A percentile compares a stretch with the other conserved stretches of the same genome.
phyloP scores from a whole-genome alignment of 2,329 filamentous ascomycete genomes.

The Fusarium pseudograminearum region DNA sequence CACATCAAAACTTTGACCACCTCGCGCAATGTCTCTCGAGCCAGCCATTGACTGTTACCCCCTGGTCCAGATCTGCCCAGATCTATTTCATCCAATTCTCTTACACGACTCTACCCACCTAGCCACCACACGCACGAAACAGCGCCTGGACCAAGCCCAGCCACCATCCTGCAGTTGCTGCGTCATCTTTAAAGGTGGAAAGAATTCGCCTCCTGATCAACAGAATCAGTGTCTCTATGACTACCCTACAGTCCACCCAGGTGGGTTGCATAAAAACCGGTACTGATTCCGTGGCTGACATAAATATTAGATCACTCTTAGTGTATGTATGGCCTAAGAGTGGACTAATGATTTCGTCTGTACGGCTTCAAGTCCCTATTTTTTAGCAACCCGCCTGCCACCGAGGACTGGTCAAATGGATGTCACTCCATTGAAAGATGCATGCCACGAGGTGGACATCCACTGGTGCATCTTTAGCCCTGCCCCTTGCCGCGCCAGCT shows the following conservation, averaged over 20 bases:
- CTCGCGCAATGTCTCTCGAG: slow-evolving; percentile 5
- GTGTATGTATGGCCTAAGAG: too few species aligned
- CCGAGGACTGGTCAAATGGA: not conserved
- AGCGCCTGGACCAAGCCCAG: not conserved
- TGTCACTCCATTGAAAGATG: slow-evolving; percentile 22
- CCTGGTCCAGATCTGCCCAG: slow-evolving; percentile 22
- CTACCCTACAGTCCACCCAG: slow-evolving; percentile 37
- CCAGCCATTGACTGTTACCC: slow-evolving; percentile 1
- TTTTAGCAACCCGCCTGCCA: too few species aligned
- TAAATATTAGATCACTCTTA: too few species aligned
- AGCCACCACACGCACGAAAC: slow-evolving; percentile 10
- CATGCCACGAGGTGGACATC: slow-evolving; percentile 46
- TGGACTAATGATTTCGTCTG: too few species aligned
- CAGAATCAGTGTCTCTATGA: slow-evolving; percentile 13
- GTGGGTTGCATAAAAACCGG: too few species aligned
- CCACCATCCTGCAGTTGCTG: slow-evolving; percentile 11
- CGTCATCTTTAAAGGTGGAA: slow-evolving; percentile 19
- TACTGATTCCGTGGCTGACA: too few species aligned
- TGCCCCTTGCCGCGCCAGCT: slow-evolving; percentile 44
- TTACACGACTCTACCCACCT: slow-evolving; percentile 28
- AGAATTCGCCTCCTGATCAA: slow-evolving; percentile 21
- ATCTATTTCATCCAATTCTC: slow-evolving; percentile 28
- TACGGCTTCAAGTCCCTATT: too few species aligned
- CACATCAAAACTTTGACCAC: slow-evolving; percentile 30
- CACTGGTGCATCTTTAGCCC: slow-evolving; percentile 42